phyloP scores from a whole-genome alignment of 495 filamentous ascomycete genomes.

The Tuber calosporum region DNA sequence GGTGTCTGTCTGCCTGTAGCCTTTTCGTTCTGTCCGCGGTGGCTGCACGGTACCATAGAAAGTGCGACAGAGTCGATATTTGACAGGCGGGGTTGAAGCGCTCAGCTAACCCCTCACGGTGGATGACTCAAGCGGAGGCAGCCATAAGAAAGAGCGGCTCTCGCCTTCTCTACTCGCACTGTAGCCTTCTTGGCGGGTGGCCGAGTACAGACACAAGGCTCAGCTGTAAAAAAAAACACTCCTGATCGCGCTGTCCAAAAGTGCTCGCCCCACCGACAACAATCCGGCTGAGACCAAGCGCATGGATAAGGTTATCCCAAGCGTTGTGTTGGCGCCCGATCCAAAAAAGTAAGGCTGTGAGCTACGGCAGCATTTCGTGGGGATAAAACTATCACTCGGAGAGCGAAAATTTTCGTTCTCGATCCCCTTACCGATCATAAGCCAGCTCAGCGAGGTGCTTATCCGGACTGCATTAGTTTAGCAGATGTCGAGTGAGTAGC shows the following conservation, averaged over 20 bases:
- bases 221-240: background rate
- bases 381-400: background rate
- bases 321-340: conserved; percentile 1
- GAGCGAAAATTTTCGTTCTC: background rate
- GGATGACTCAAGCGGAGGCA: background rate
- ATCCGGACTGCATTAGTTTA: background rate
- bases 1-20: background rate
- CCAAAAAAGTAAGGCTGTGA: background rate
- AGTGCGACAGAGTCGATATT: background rate
- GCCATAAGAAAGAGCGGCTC: background rate
- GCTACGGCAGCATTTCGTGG: background rate
- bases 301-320: background rate
- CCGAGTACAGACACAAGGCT: background rate
- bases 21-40: background rate
- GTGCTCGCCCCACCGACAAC: background rate
- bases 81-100: background rate
- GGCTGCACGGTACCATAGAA: background rate
- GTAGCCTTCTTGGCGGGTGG: background rate
- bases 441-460: conserved; percentile 1
- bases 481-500: background rate
- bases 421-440: background rate
- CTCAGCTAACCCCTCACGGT: background rate
- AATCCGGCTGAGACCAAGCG: background rate
- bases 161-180: background rate
- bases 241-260: background rate